phyloP scores from a whole-genome alignment of 345 rosid species.

The Microthlaspi erraticum region DNA sequence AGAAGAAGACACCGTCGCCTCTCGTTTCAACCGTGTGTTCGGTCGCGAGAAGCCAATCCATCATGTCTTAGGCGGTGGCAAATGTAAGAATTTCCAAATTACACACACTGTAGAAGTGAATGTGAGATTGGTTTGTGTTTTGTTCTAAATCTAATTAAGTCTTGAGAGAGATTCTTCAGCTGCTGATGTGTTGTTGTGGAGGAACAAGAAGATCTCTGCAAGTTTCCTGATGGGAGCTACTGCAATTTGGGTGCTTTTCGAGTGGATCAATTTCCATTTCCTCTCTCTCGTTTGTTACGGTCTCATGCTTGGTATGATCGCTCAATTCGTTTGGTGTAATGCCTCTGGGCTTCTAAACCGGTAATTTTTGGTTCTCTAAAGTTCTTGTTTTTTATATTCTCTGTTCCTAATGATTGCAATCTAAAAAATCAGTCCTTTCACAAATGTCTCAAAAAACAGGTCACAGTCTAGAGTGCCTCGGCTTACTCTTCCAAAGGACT shows the following conservation, averaged over 20 bases:
- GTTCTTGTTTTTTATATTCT: not conserved
- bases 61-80: slow-evolving; percentile 89
- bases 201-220: slow-evolving; percentile 95
- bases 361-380: slow-evolving; percentile 37
- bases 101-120: not conserved
- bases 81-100: slow-evolving; percentile 46
- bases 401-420: slow-evolving; percentile 21
- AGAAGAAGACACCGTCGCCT: slow-evolving; percentile 60
- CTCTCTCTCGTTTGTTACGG: slow-evolving; percentile 67
- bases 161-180: slow-evolving; percentile 54
- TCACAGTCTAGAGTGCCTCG: slow-evolving; percentile 74
- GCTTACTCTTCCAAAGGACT: slow-evolving; percentile 68
- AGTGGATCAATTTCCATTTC: slow-evolving; percentile 90
- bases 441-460: slow-evolving; percentile 46
- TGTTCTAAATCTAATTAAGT: slow-evolving; percentile 16
- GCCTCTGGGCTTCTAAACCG: slow-evolving; percentile 71
- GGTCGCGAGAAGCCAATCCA: slow-evolving; percentile 83
- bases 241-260: slow-evolving; percentile 83
- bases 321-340: slow-evolving; percentile 83
- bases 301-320: slow-evolving; percentile 81
- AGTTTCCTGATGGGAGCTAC: slow-evolving; percentile 73
- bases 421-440: not conserved
- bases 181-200: slow-evolving; percentile 98
- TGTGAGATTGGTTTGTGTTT: slow-evolving; percentile 12
- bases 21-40: slow-evolving; percentile 71